These are phyloP conservation scores for Spongospora subterranea DNA, from an alignment of 208 protist genomes.

Conservation along the genomic window DNA sequence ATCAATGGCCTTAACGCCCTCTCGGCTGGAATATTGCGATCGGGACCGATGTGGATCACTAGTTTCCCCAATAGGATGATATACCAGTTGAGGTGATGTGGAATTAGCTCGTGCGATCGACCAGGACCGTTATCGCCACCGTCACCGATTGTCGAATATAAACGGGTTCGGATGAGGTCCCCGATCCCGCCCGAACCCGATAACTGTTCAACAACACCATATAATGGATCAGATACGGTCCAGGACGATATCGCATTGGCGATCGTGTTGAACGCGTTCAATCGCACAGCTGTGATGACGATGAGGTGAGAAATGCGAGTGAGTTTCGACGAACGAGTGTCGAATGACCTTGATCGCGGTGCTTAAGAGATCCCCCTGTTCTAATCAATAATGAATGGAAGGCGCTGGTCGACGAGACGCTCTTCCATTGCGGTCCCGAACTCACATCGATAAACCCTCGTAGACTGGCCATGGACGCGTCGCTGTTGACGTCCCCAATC, in stretches of 20 bases:
- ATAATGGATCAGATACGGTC: not conserved
- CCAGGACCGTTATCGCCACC: not conserved
- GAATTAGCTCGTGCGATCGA: not conserved
- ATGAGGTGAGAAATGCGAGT: not conserved
- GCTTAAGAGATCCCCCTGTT: not conserved
- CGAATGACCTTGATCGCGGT: not conserved
- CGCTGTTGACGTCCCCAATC: constrained; percentile 8
- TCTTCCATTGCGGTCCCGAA: constrained; percentile 44
- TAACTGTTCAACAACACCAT: not conserved
- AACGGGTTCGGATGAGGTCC: not conserved
- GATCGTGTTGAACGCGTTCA: not conserved
- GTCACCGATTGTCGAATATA: not conserved
- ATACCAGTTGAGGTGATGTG: not conserved
- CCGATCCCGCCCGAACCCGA: not conserved
- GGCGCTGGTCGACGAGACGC: not conserved
- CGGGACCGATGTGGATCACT: not conserved
- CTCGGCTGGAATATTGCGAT: constrained; percentile 4
- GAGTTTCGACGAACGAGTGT: not conserved
- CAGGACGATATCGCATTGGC: not conserved
- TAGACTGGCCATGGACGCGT: not conserved
- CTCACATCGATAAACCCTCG: constrained; percentile 10
- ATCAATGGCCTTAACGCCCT: not conserved
- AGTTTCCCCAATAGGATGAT: not conserved
- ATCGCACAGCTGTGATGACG: not conserved
- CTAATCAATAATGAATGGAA: constrained; percentile 11